phyloP scores from a whole-genome alignment of 345 rosid genomes.

The Hypericum perforatum region DNA sequence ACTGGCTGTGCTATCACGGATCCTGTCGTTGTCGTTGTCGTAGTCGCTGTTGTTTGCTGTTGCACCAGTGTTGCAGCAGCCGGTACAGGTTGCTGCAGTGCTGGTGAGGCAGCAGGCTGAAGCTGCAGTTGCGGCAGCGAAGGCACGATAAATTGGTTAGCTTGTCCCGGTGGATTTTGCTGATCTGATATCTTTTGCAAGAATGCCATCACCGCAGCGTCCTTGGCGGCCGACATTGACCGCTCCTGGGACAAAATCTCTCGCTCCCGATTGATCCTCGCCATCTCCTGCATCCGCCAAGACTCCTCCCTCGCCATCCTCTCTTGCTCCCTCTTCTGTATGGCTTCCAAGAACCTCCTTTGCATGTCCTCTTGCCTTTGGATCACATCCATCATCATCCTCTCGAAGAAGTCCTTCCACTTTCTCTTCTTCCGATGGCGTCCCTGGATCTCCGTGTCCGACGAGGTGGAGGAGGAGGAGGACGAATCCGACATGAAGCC shows the following conservation, averaged over 20 bases:
- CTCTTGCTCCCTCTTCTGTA: constrained; percentile 64
- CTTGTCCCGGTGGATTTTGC: constrained; percentile 7
- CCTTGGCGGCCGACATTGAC: constrained; percentile 58
- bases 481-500: constrained; percentile 48
- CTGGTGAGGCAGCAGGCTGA: too few species aligned
- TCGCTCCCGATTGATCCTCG: constrained; percentile 49
- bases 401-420: constrained; percentile 64
- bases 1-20: too few species aligned
- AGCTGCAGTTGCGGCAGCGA: too few species aligned
- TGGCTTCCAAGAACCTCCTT: constrained; percentile 56
- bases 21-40: too few species aligned
- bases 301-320: constrained; percentile 60
- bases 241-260: constrained; percentile 70
- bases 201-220: constrained; percentile 62
- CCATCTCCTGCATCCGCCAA: constrained; percentile 68
- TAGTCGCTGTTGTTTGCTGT: too few species aligned
- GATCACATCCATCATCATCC: constrained; percentile 55
- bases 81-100: too few species aligned
- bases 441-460: constrained; percentile 36
- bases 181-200: constrained; percentile 58
- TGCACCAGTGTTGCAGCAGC: too few species aligned
- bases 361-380: constrained; percentile 72
- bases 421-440: constrained; percentile 39
- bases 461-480: constrained; percentile 65
- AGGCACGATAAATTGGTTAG: too few species aligned